phyloP scores from a whole-genome alignment of 2,329 filamentous ascomycete species.

The Elsinoe arachidis region DNA sequence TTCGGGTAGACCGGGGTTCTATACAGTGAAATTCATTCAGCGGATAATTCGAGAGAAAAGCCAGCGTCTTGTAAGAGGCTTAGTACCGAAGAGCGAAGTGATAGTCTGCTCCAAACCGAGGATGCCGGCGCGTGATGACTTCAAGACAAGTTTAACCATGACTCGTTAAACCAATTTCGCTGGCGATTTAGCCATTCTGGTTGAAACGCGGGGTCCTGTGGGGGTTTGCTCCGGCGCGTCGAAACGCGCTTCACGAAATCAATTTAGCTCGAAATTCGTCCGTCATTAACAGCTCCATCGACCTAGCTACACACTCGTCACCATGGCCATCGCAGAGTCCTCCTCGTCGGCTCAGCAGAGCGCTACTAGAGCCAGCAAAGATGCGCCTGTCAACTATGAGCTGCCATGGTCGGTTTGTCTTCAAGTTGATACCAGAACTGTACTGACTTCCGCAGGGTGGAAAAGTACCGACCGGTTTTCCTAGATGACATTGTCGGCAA shows the following conservation, averaged over 20 bases:
- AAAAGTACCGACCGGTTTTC: slow-evolving; percentile 93
- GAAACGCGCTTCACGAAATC: slow-evolving; percentile 8
- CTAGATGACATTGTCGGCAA: slow-evolving; percentile 97
- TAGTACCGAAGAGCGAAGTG: too few species aligned
- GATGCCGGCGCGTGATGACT: background rate
- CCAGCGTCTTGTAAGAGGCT: too few species aligned
- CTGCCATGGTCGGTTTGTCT: slow-evolving; percentile 58
- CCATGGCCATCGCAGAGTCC: slow-evolving; percentile 42
- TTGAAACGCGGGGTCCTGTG: background rate
- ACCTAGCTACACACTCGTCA: background rate
- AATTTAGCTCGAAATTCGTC: slow-evolving; percentile 5
- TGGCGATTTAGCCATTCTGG: background rate
- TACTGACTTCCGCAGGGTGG: slow-evolving; percentile 58
- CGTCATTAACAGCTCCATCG: background rate
- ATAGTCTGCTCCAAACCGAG: background rate
- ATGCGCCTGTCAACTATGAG: slow-evolving; percentile 52
- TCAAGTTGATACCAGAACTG: background rate
- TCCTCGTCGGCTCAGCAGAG: slow-evolving; percentile 30
- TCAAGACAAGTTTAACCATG: slow-evolving; percentile 8
- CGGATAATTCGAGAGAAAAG: too few species aligned
- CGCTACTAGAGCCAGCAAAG: slow-evolving; percentile 31
- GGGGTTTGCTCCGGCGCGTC: slow-evolving; percentile 4
- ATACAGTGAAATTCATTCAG: too few species aligned
- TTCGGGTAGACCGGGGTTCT: too few species aligned
- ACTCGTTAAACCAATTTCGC: background rate